Conservation (phyloP, 352 stramenopile species). For the Phytopythium delawarense region DNA sequence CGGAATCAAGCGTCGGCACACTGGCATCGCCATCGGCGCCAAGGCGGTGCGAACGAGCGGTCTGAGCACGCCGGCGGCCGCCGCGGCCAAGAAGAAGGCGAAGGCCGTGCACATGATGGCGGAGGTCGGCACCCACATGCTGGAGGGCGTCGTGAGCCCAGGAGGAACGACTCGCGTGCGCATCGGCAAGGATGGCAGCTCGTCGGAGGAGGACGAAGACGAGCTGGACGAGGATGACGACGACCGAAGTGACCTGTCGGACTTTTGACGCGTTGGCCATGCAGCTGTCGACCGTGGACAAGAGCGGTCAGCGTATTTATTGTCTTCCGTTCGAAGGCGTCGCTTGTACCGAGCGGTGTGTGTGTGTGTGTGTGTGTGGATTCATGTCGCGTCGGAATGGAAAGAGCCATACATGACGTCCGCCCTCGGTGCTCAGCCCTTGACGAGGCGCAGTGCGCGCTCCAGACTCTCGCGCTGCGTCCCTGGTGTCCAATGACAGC, state of each 20-base stretch:
- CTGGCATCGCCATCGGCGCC: slow-evolving; percentile 29
- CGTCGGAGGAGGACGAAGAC: slow-evolving; percentile 38
- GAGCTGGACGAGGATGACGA: slow-evolving; percentile 37
- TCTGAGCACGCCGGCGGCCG: slow-evolving; percentile 7
- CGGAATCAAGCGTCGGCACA: slow-evolving; percentile 51
- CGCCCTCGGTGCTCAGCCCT: slow-evolving; percentile 9
- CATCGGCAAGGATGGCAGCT: slow-evolving; percentile 49
- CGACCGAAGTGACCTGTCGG: slow-evolving; percentile 16
- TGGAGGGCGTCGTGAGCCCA: slow-evolving; percentile 58
- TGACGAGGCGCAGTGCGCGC: slow-evolving; percentile 23
- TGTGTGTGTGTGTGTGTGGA: neutral
- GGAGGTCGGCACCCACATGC: slow-evolving; percentile 34
- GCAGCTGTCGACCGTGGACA: neutral
- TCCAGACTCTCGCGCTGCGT: slow-evolving; percentile 12
- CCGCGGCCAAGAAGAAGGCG: slow-evolving; percentile 24
- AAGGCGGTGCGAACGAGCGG: slow-evolving; percentile 15
- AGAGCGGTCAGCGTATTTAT: slow-evolving; percentile 8
- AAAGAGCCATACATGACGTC: neutral
- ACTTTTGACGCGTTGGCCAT: neutral
- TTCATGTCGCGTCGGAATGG: neutral
- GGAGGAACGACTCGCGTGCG: slow-evolving; percentile 57
- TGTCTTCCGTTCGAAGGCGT: neutral
- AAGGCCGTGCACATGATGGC: slow-evolving; percentile 44
- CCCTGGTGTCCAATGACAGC: slow-evolving; percentile 2
- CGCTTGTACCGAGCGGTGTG: neutral